Conservation (phyloP, 2,329 filamentous ascomycete genomes). For the Monilinia aucupariae region DNA sequence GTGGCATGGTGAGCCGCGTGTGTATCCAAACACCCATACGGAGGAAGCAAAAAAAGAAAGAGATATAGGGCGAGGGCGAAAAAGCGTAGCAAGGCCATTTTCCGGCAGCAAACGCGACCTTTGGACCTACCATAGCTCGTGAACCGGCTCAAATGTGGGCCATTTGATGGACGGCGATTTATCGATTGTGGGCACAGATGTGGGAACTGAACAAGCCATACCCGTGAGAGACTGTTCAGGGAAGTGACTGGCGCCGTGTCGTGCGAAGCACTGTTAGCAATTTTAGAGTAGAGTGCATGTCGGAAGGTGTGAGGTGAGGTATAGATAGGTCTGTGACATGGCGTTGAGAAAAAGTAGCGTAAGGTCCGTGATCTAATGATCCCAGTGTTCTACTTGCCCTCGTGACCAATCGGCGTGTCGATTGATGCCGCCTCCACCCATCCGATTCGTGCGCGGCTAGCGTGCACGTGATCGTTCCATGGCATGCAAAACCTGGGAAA, state of each 20-base stretch:
- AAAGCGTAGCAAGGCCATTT: neutral
- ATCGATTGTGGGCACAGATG: conserved; percentile 12
- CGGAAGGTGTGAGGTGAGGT: neutral
- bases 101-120: neutral
- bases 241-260: conserved; percentile 2
- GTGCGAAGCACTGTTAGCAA: conserved; percentile 3
- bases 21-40: conserved; percentile 7
- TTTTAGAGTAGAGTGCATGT: neutral
- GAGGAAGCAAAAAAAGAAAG: neutral
- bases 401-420: too few species aligned
- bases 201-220: conserved; percentile 14
- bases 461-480: too few species aligned
- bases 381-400: too few species aligned
- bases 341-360: too few species aligned
- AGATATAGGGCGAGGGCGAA: neutral
- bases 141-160: conserved; percentile 4
- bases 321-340: too few species aligned
- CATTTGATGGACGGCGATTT: neutral
- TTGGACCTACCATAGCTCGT: neutral
- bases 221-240: neutral
- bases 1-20: neutral
- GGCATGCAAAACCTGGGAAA: too few species aligned
- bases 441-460: too few species aligned
- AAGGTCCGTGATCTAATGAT: neutral
- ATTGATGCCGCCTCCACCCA: too few species aligned